phyloP scores from a whole-genome alignment of 2,329 filamentous ascomycete species.

The Chrysoporthe cubensis region DNA sequence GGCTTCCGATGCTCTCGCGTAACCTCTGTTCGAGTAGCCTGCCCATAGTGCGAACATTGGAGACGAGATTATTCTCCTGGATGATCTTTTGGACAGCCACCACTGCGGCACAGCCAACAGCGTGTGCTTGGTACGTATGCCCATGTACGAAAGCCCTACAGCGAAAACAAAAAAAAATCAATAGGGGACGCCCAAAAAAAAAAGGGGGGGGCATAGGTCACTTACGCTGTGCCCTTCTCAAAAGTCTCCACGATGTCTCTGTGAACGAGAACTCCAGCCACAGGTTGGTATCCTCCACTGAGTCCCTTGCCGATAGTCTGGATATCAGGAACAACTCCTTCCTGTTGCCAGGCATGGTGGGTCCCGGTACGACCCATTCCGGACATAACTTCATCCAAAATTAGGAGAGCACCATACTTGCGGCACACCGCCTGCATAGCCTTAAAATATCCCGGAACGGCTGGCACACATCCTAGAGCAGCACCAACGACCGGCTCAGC shows the following conservation, averaged over 20 bases:
- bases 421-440: slow-evolving; percentile 58
- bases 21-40: slow-evolving; percentile 38
- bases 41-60: slow-evolving; percentile 41
- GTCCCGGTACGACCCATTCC: slow-evolving; percentile 66
- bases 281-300: slow-evolving; percentile 62
- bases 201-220: background rate
- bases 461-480: slow-evolving; percentile 56
- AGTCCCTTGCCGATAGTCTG: slow-evolving; percentile 67
- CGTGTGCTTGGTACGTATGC: slow-evolving; percentile 57
- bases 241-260: slow-evolving; percentile 53
- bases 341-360: slow-evolving; percentile 67
- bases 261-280: slow-evolving; percentile 62
- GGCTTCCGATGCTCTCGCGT: slow-evolving; percentile 35
- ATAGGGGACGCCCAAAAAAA: background rate
- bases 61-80: slow-evolving; percentile 40
- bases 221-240: slow-evolving; percentile 43
- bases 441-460: slow-evolving; percentile 58
- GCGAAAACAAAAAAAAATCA: background rate
- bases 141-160: slow-evolving; percentile 59
- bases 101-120: slow-evolving; percentile 44
- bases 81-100: slow-evolving; percentile 47
- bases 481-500: slow-evolving; percentile 76
- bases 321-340: slow-evolving; percentile 62
- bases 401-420: slow-evolving; percentile 57
- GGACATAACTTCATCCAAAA: slow-evolving; percentile 70